These are phyloP conservation scores for Irpex sp. DNA, from an alignment of 1,284 basidiomycete species.

Conservation along the genomic window DNA sequence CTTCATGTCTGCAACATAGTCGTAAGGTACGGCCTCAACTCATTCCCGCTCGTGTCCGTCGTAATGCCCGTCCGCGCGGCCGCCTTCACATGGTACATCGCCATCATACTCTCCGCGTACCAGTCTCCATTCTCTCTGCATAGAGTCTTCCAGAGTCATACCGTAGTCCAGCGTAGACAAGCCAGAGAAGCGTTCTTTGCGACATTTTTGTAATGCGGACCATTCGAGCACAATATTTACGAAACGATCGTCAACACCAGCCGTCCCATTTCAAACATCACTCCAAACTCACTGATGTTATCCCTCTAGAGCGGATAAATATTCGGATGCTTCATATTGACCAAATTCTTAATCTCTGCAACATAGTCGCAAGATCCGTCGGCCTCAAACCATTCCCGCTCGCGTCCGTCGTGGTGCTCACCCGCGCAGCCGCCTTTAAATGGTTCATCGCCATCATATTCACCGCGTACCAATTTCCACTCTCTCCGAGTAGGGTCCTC, in stretches of 20 bases:
- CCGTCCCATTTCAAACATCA: too few species aligned
- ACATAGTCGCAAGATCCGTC: neutral
- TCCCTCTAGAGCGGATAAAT: constrained; percentile 81
- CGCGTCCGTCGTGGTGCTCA: too few species aligned
- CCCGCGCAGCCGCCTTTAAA: constrained; percentile 18
- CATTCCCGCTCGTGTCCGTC: too few species aligned
- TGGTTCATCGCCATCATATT: constrained; percentile 68
- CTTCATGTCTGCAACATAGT: constrained; percentile 52
- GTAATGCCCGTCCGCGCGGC: neutral
- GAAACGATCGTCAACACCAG: too few species aligned
- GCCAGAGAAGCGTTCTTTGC: too few species aligned
- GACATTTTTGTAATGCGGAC: too few species aligned
- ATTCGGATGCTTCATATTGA: constrained; percentile 72
- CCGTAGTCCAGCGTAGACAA: constrained; percentile 12
- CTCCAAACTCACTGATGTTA: too few species aligned
- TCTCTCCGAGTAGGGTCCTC: constrained; percentile 58
- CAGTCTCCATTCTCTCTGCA: constrained; percentile 54
- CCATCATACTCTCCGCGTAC: constrained; percentile 79
- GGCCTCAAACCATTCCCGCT: constrained; percentile 20
- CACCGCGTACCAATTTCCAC: constrained; percentile 66
- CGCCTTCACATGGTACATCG: constrained; percentile 36
- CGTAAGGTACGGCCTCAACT: neutral
- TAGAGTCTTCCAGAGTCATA: constrained; percentile 45
- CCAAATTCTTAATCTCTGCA: constrained; percentile 75
- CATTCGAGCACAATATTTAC: too few species aligned